Evolutionary conservation across 78 protist genomes (phyloP).

Genomic region (Diacronema lutheri): DNA sequence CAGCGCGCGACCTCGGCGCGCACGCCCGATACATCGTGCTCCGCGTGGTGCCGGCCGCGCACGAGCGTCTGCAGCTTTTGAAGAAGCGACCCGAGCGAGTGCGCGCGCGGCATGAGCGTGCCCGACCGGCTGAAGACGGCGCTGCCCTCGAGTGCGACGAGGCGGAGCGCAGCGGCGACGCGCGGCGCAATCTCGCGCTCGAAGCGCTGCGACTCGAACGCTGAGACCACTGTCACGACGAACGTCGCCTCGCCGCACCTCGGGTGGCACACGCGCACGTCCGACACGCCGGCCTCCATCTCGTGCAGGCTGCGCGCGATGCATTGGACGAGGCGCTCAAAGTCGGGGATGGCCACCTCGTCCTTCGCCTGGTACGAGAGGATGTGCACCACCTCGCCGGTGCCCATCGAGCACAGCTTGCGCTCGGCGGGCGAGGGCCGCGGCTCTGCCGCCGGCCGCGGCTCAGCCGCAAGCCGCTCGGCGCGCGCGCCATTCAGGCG

Average conservation of each 20-base stretch:
- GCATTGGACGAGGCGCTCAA: constrained; percentile 33
- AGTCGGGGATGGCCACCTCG: background rate
- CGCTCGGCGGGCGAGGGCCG: background rate
- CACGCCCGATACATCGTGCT: constrained; percentile 26
- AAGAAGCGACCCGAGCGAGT: constrained; percentile 30
- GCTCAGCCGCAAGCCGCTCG: too few species aligned
- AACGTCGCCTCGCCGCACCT: constrained; percentile 19
- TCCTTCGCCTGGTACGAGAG: background rate
- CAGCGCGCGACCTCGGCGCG: constrained; percentile 18
- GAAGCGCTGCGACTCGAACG: constrained; percentile 24
- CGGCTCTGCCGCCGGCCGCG: too few species aligned
- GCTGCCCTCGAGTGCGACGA: background rate
- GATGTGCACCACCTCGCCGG: constrained; percentile 41
- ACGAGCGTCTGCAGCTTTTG: background rate
- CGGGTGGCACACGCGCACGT: constrained; percentile 36
- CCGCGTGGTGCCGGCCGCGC: background rate
- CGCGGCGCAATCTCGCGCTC: background rate
- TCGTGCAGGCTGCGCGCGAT: constrained; percentile 20
- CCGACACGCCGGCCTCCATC: constrained; percentile 35
- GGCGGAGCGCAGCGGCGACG: background rate
- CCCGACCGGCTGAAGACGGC: background rate
- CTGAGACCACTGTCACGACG: background rate
- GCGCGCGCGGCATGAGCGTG: constrained; percentile 44
- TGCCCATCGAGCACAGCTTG: constrained; percentile 25
- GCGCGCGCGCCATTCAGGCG: too few species aligned